Conservation (phyloP, 75 land plant genomes). For the Larix kaempferi region DNA sequence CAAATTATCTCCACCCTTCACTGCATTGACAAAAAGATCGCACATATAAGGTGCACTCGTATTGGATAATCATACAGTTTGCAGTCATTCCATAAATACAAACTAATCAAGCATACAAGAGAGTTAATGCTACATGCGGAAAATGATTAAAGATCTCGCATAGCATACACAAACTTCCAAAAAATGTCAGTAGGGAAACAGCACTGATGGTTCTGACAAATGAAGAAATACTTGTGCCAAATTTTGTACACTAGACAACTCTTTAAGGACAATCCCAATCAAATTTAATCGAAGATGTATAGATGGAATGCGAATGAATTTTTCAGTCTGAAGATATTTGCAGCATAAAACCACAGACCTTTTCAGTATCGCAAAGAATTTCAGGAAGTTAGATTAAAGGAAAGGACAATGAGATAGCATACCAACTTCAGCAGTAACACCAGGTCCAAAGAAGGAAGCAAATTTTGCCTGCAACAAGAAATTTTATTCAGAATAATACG, state of each 20-base stretch:
- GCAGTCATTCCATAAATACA: not conserved
- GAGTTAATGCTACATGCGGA: not conserved
- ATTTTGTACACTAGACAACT: not conserved
- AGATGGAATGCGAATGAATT: not conserved
- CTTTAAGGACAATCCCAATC: not conserved
- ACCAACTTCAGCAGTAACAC: conserved; percentile 91
- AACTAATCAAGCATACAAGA: not conserved
- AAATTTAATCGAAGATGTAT: not conserved
- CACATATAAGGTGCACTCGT: not conserved
- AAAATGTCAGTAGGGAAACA: not conserved
- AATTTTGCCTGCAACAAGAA: conserved; percentile 71
- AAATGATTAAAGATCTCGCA: too few species aligned
- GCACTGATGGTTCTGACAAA: not conserved
- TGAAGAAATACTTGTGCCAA: not conserved
- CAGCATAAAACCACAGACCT: not conserved
- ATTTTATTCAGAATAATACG: not conserved
- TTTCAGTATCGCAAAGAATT: not conserved
- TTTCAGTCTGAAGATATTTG: not conserved
- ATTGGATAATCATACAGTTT: not conserved
- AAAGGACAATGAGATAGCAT: conserved; percentile 15
- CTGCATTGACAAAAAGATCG: conserved; percentile 17
- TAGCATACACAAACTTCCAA: not conserved
- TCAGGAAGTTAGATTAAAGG: not conserved
- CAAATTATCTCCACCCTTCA: conserved; percentile 23
- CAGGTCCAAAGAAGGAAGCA: conserved; percentile 95